Conservation (phyloP, 257 asterid species). For the Jacaranda copaia region DNA sequence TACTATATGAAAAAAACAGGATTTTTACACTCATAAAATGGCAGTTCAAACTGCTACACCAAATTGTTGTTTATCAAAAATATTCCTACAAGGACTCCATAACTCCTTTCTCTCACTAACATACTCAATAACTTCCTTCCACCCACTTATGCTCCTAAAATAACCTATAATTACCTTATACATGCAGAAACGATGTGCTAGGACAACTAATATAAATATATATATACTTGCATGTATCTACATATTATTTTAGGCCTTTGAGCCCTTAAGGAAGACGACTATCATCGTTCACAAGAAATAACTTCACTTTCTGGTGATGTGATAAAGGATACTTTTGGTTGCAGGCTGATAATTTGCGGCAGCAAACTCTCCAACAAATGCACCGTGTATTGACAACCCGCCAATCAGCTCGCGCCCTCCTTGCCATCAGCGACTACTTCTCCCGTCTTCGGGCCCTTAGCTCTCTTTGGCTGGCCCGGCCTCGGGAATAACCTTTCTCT, state of each 20-base stretch:
- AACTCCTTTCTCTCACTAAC: too few species aligned
- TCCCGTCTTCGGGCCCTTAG: slow-evolving; percentile 70
- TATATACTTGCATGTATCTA: too few species aligned
- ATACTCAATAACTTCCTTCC: too few species aligned
- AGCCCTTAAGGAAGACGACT: not conserved
- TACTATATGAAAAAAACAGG: not conserved
- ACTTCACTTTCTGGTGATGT: not conserved
- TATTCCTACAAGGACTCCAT: too few species aligned
- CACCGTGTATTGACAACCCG: slow-evolving; percentile 61
- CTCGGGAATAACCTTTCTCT: slow-evolving; percentile 48
- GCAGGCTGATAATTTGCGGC: slow-evolving; percentile 67
- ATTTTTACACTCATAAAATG: too few species aligned
- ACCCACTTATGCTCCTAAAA: too few species aligned
- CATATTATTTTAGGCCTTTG: too few species aligned
- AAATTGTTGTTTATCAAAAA: too few species aligned
- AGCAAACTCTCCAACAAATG: slow-evolving; percentile 61
- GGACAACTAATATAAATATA: too few species aligned
- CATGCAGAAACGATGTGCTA: too few species aligned
- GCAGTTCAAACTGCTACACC: too few species aligned
- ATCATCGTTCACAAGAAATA: not conserved
- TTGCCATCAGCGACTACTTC: slow-evolving; percentile 61
- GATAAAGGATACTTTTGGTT: not conserved
- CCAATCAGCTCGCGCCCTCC: slow-evolving; percentile 70
- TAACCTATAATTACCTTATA: too few species aligned
- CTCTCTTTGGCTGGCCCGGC: slow-evolving; percentile 71